Base-by-base conservation (phyloP, 2,329 filamentous ascomycete species). In the Orbilia oligospora region DNA sequence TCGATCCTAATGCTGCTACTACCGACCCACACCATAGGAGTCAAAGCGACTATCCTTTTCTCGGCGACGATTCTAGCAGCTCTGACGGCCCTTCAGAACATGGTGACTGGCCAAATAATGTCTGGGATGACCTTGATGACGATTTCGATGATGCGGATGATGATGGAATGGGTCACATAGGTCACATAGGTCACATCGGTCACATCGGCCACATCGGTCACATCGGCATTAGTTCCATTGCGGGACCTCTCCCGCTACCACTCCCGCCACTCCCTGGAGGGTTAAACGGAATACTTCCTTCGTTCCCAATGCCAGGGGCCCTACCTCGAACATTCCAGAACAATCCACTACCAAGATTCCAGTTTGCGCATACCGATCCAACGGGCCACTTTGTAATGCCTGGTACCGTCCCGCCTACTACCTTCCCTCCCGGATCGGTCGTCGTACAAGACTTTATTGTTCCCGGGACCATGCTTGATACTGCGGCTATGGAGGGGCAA, bases 361-460 rank as follows among this genome's bases (percentile, higher is more conserved):
- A 66, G 14, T 44, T 63, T 8, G 69, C 58, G 3, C 48, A 48
- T 5, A 6, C 55, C 2, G 69, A 71, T 30, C 56, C 38, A 5
- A 66, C 66, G 0, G 72, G 72, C 2, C 22, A 61, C 53, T 53
- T 76, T 16, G 12, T 61, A 8, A 22, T n/a, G 12, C 24, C 46
- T 1, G 41, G 56, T 3, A 27, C 46, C 24, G 2, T 49, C 1
- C 51, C 65, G 2, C 27, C 12, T 2, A 46, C 36, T 14, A 58
- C 20, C n/a, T 49, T 44, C 8, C 51, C 53, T 9, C 22, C 10
- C 0, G 73, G 73, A 8, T 71, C 67, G 5, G 73, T 77, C 0
- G 16, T 71, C 8, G 44, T 77, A 0, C 73, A 69, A 16, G 49
- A 63, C n/a, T 77, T 77, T 24, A 20, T 77, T 8, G 65, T 77